These are phyloP conservation scores for Cucumis cinereus DNA, from an alignment of 306 rosid genomes.

Conservation along the genomic window DNA sequence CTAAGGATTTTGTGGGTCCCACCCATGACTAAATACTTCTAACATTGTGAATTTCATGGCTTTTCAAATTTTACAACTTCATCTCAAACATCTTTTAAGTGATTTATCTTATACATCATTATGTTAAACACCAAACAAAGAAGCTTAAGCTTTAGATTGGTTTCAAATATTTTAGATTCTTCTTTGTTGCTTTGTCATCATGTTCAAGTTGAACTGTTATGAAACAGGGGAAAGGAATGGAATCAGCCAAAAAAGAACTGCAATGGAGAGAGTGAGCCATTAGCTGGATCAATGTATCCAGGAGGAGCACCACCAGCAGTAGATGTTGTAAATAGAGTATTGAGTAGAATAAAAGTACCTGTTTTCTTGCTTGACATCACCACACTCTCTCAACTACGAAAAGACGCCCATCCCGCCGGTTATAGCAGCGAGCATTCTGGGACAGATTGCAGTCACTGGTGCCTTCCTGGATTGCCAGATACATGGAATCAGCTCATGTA, in stretches of 20 bases:
- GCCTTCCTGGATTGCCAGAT: slow-evolving; percentile 92
- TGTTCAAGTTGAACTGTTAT: neutral
- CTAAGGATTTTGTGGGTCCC: no score
- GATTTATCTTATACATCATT: neutral
- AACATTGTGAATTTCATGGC: no score
- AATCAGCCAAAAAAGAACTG: slow-evolving; percentile 61
- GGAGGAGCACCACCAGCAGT: slow-evolving; percentile 69
- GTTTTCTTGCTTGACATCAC: slow-evolving; percentile 81
- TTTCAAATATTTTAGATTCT: neutral
- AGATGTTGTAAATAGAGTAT: slow-evolving; percentile 41
- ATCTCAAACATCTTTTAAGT: neutral
- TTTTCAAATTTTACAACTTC: no score
- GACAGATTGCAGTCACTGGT: slow-evolving; percentile 97
- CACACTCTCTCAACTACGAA: slow-evolving; percentile 68
- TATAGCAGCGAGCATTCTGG: slow-evolving; percentile 47
- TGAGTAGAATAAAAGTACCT: slow-evolving; percentile 43
- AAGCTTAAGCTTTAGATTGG: neutral
- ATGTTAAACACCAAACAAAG: neutral
- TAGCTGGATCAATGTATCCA: slow-evolving; percentile 68
- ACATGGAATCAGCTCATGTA: slow-evolving; percentile 91
- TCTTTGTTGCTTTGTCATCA: neutral
- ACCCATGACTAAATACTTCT: no score
- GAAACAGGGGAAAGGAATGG: slow-evolving; percentile 74
- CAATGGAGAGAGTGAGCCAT: slow-evolving; percentile 54
- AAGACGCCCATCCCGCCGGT: slow-evolving; percentile 84